Evolutionary conservation across 2,329 filamentous ascomycete genomes (phyloP).

Genomic region (Periconia sp.): DNA sequence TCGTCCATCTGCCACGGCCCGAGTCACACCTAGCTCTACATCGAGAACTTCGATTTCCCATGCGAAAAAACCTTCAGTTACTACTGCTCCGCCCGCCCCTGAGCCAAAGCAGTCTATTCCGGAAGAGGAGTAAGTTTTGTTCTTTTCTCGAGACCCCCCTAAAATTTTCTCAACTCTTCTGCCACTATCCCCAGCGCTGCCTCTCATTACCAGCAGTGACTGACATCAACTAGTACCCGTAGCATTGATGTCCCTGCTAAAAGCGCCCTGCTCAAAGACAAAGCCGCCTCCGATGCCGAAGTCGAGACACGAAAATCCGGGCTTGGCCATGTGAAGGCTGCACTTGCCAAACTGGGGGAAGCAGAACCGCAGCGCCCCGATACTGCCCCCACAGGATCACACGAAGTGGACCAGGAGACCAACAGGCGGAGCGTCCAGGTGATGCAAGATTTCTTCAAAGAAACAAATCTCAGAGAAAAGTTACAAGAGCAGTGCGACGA

Average conservation of each 20-base stretch:
- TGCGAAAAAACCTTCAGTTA: slow-evolving; percentile 33
- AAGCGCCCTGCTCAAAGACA: slow-evolving; percentile 30
- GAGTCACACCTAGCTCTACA: slow-evolving; percentile 21
- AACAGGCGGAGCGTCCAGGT: slow-evolving; percentile 36
- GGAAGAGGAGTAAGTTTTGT: slow-evolving; percentile 21
- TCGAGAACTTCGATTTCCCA: slow-evolving; percentile 24
- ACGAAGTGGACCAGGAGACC: slow-evolving; percentile 33
- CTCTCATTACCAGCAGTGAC: slow-evolving; percentile 1
- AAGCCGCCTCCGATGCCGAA: slow-evolving; percentile 41
- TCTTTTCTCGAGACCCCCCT: neutral
- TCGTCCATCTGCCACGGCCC: slow-evolving; percentile 24
- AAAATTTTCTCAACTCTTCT: neutral
- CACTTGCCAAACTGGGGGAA: slow-evolving; percentile 32
- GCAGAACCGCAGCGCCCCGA: slow-evolving; percentile 32
- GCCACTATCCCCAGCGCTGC: neutral
- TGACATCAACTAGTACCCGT: slow-evolving; percentile 13
- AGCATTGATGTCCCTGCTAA: slow-evolving; percentile 25
- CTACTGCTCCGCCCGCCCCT: slow-evolving; percentile 11
- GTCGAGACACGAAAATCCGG: slow-evolving; percentile 28
- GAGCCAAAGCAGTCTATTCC: slow-evolving; percentile 11
- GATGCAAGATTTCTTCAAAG: slow-evolving; percentile 45
- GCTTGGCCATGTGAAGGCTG: slow-evolving; percentile 30
- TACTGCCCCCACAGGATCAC: slow-evolving; percentile 34
- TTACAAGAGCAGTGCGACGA: slow-evolving; percentile 40
- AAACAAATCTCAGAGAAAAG: slow-evolving; percentile 39